Evolutionary conservation across 129 eudicot species (phyloP).

Genomic region (Heracleum sosnowskyi): DNA sequence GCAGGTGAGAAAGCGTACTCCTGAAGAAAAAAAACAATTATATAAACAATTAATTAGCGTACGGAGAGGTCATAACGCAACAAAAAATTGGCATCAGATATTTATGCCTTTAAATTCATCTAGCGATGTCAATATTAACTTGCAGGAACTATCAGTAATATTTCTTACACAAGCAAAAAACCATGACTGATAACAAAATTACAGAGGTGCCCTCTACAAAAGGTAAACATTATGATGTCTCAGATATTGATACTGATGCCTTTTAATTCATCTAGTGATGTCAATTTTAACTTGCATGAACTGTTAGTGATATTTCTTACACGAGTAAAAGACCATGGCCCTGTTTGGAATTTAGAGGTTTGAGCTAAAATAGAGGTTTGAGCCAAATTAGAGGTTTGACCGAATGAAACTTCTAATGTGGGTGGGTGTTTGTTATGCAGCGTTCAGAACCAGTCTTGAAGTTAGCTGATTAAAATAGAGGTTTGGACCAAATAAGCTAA

Average conservation of each 20-base stretch:
- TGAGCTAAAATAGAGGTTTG: too few species aligned
- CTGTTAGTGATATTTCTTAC: background rate
- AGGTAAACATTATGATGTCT: too few species aligned
- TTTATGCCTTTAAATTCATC: background rate
- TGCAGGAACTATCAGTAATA: background rate
- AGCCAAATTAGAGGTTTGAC: too few species aligned
- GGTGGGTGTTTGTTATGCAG: too few species aligned
- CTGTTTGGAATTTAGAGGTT: too few species aligned
- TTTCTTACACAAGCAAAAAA: background rate
- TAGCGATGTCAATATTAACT: background rate
- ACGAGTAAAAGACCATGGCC: background rate
- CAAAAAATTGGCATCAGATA: background rate
- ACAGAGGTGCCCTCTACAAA: too few species aligned
- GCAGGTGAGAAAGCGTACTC: slow-evolving; percentile 94
- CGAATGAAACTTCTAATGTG: too few species aligned
- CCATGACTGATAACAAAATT: slow-evolving; percentile 1
- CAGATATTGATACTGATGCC: background rate
- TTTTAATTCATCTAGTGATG: background rate
- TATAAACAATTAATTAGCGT: background rate
- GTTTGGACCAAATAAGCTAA: too few species aligned
- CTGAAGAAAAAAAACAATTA: slow-evolving; percentile 26
- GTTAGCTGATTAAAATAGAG: too few species aligned
- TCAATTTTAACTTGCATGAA: background rate
- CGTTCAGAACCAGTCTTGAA: too few species aligned
- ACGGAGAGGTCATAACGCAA: background rate